These are phyloP conservation scores for Amylocarpus encephaloides DNA, from an alignment of 2,329 filamentous ascomycete genomes.

Conservation along the genomic window DNA sequence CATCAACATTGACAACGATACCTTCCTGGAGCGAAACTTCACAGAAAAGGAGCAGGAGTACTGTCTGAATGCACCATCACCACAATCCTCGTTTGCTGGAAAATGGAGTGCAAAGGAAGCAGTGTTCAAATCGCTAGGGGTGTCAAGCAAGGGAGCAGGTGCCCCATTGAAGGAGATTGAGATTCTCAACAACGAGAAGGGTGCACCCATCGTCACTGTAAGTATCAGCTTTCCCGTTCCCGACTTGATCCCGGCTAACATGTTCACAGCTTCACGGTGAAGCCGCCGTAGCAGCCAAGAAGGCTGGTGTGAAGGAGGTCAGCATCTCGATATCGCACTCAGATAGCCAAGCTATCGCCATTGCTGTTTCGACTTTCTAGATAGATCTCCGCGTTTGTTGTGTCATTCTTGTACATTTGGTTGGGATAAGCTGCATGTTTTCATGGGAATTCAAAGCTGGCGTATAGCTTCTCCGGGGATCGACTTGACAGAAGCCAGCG, in stretches of 20 bases:
- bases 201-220: conserved; percentile 80
- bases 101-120: conserved; percentile 98
- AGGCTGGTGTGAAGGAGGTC: conserved; percentile 81
- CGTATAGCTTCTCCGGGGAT: not conserved
- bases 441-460: not conserved
- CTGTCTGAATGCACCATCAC: conserved; percentile 71
- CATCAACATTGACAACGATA: conserved; percentile 90
- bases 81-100: conserved; percentile 87
- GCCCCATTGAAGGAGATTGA: conserved; percentile 93
- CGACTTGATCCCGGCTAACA: conserved; percentile 10
- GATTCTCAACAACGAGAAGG: conserved; percentile 72
- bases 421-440: not conserved
- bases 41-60: conserved; percentile 78
- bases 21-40: conserved; percentile 93
- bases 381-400: conserved; percentile 1
- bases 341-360: conserved; percentile 87
- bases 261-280: conserved; percentile 69
- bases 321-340: conserved; percentile 95
- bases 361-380: conserved; percentile 79
- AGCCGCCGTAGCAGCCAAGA: conserved; percentile 74
- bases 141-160: conserved; percentile 79
- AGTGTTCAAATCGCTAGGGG: conserved; percentile 94
- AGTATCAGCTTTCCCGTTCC: conserved; percentile 35
- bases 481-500: not conserved
- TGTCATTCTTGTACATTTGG: conserved; percentile 7